phyloP scores from a whole-genome alignment of 1,139 yeast species.

The Suhomyces terraborum region DNA sequence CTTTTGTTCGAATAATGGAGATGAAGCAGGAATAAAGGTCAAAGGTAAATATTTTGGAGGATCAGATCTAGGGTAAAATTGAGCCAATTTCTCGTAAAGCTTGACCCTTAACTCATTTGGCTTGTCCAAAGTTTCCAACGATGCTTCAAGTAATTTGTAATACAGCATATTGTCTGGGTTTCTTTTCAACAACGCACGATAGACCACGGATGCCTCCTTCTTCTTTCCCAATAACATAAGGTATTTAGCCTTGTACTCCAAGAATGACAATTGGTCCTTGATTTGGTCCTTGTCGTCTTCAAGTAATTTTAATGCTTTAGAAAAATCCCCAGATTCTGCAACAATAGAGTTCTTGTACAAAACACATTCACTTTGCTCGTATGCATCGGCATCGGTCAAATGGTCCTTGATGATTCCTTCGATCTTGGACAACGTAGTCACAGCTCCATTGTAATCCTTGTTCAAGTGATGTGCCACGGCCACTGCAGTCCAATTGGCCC shows the following conservation, averaged over 20 bases:
- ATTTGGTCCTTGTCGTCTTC: conserved; percentile 55
- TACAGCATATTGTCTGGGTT: conserved; percentile 80
- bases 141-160: conserved; percentile 64
- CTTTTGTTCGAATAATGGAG: conserved; percentile 44
- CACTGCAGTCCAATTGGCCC: conserved; percentile 90
- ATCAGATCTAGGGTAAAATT: conserved; percentile 81
- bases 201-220: conserved; percentile 68
- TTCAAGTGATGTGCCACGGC: conserved; percentile 85
- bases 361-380: conserved; percentile 79
- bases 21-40: conserved; percentile 63
- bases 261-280: conserved; percentile 61
- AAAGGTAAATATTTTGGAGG: conserved; percentile 79
- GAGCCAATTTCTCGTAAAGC: conserved; percentile 63
- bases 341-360: conserved; percentile 73
- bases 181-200: conserved; percentile 72
- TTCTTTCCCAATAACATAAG: conserved; percentile 39
- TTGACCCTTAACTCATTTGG: conserved; percentile 45
- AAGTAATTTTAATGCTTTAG: conserved; percentile 64
- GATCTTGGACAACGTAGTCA: conserved; percentile 69
- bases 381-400: conserved; percentile 63
- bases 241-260: conserved; percentile 71
- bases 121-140: conserved; percentile 49
- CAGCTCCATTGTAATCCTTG: conserved; percentile 67
- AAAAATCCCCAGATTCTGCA: conserved; percentile 62
- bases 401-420: conserved; percentile 73